These are phyloP conservation scores for Colletotrichum filicis DNA, from an alignment of 2,329 filamentous ascomycete species.

Conservation along the genomic window DNA sequence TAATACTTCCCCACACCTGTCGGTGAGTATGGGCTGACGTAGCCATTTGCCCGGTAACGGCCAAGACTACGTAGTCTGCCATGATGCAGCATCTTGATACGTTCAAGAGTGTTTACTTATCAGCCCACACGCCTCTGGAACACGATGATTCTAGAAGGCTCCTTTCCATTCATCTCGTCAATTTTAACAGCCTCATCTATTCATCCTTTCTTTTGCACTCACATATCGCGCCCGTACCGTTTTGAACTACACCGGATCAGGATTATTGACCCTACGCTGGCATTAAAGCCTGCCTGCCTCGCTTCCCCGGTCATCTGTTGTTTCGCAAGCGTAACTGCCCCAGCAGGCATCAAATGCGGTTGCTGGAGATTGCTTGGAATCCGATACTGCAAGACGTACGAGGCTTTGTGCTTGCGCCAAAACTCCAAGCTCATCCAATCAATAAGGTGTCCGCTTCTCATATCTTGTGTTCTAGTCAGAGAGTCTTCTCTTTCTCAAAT, in stretches of 20 bases:
- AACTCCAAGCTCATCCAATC: background rate
- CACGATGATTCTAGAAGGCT: too few species aligned
- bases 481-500: too few species aligned
- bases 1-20: too few species aligned
- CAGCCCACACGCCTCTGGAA: too few species aligned
- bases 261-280: background rate
- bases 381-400: background rate
- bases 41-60: background rate
- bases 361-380: background rate
- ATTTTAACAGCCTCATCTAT: too few species aligned
- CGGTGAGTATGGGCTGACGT: too few species aligned
- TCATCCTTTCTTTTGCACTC: too few species aligned
- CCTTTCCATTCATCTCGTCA: too few species aligned
- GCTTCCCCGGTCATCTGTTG: background rate
- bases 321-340: background rate
- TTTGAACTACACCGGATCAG: too few species aligned
- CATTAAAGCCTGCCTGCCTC: background rate
- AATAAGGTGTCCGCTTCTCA: background rate
- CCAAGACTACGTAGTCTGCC: background rate
- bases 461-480: background rate
- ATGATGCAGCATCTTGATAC: background rate
- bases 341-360: background rate
- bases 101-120: background rate
- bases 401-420: background rate
- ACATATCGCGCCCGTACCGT: too few species aligned